A percentile compares a stretch with the other conserved stretches of the same genome.
These are phyloP conservation scores for Entamoeba moshkovskii DNA, from an alignment of 208 protist species.

Conservation along the genomic window DNA sequence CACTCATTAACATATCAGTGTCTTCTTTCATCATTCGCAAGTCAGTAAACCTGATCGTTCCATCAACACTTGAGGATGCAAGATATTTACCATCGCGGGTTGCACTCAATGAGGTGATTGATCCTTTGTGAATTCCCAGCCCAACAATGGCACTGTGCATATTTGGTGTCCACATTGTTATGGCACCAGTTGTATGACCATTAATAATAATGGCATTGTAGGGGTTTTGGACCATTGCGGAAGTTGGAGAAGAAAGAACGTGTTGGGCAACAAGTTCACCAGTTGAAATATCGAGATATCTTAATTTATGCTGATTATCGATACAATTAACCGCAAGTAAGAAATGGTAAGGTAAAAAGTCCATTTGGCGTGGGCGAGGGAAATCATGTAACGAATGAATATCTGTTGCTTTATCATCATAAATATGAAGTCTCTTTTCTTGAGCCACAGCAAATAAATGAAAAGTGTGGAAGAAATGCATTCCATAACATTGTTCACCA, in stretches of 20 bases:
- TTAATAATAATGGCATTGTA: slow-evolving; percentile 72
- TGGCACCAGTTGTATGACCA: slow-evolving; percentile 54
- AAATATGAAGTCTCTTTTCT: slow-evolving; percentile 6
- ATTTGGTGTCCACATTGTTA: slow-evolving; percentile 83
- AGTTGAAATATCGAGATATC: slow-evolving; percentile 61
- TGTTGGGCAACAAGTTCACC: slow-evolving; percentile 64
- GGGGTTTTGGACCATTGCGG: slow-evolving; percentile 54
- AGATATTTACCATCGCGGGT: slow-evolving; percentile 72
- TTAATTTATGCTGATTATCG: slow-evolving; percentile 57
- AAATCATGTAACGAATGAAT: slow-evolving; percentile 12
- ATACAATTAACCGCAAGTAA: slow-evolving; percentile 65
- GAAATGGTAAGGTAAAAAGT: slow-evolving; percentile 88
- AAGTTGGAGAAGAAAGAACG: neutral
- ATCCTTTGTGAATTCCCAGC: slow-evolving; percentile 64
- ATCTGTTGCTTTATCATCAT: slow-evolving; percentile 20
- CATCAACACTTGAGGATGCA: slow-evolving; percentile 72
- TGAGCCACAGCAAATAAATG: neutral
- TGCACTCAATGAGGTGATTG: slow-evolving; percentile 53
- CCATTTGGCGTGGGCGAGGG: slow-evolving; percentile 41
- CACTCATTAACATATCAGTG: neutral
- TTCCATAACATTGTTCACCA: neutral
- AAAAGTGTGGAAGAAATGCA: neutral
- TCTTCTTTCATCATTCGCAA: slow-evolving; percentile 63
- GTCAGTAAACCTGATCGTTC: slow-evolving; percentile 86
- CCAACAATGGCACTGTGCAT: slow-evolving; percentile 75